Evolutionary conservation across 2,329 filamentous ascomycete species (phyloP), one percentile per base, ranked within the genome.

Genomic region (Cadophora sp.): DNA sequence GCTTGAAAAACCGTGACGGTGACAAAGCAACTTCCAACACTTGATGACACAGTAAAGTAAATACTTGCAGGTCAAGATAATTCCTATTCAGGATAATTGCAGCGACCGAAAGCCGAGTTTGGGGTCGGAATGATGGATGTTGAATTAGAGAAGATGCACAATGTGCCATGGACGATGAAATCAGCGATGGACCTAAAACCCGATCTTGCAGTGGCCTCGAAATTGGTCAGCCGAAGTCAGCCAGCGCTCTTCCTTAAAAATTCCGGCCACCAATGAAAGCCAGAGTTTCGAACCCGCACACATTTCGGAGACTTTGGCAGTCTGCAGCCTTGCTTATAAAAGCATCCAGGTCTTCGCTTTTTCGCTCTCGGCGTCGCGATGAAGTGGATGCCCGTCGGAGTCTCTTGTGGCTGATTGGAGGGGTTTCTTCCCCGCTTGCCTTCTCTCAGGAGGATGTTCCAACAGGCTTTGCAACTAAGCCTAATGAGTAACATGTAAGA

Each of bases 301-400:
- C 43, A 50, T 59, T 53, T 64, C 59, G 50, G 65, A 24, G 14
- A 70, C 66, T 50, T 66, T 62, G n/a, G 36, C 16, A 30, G 51
- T 47, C 43, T 56, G 51, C 41, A 63, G 51, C 47, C 39, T 64
- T 70, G 68, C 65, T 66, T 67, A 68, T 66, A 47, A 66, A 62
- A 59, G 14, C 59, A 9, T 41, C 30, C 13, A 30, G 55, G 7
- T n/a, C 53, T 56, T 67, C 59, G 65, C 53, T 30, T 43, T 55
- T 64, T 64, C 65, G 51, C 66, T 11, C 48, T 65, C 63, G 60
- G 60, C 30, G 24, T 64, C 63, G 59, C 63, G 45, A 58, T 8
- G 20, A 58, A 16, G 36, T 58, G 33, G 55, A 27, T 13, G 22
- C 41, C 58, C 41, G 41, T 14, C 27, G 41, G n/a, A 47, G 5